These are phyloP conservation scores for Botrytis paeoniae DNA, from an alignment of 2,329 filamentous ascomycete genomes.

Conservation along the genomic window DNA sequence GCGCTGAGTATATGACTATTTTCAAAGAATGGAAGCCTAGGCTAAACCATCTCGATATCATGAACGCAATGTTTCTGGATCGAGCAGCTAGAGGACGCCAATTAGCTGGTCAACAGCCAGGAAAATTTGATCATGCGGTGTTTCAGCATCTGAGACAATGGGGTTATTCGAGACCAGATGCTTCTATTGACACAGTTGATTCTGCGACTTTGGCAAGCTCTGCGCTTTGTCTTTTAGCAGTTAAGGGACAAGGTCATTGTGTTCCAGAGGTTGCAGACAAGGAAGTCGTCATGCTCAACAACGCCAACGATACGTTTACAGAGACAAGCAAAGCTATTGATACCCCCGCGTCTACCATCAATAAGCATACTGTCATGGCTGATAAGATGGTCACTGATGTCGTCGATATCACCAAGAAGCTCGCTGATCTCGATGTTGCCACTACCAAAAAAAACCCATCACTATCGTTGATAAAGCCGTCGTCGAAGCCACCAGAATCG, in stretches of 20 bases:
- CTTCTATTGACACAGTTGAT: neutral
- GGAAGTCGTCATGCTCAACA: rapidly evolving
- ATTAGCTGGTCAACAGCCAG: neutral
- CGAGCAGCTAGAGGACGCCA: neutral
- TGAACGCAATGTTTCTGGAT: neutral
- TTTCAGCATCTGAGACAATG: neutral
- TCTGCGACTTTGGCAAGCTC: neutral
- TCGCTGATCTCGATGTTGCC: neutral
- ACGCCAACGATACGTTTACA: too few species aligned
- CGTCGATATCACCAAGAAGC: neutral
- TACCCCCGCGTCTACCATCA: rapidly evolving
- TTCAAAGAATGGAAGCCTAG: neutral
- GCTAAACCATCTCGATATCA: neutral
- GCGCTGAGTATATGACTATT: neutral
- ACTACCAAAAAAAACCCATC: rapidly evolving
- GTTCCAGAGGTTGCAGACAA: neutral
- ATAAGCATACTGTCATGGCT: neutral
- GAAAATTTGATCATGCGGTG: rapidly evolving
- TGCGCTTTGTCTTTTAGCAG: neutral
- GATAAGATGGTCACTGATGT: rapidly evolving
- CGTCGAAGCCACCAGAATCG: rapidly evolving
- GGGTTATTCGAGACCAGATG: neutral
- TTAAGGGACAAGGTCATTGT: neutral
- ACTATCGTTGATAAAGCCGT: neutral
- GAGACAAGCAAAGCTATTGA: neutral